These are phyloP conservation scores for Candida sojae DNA, from an alignment of 1,139 yeast species.

Conservation along the genomic window DNA sequence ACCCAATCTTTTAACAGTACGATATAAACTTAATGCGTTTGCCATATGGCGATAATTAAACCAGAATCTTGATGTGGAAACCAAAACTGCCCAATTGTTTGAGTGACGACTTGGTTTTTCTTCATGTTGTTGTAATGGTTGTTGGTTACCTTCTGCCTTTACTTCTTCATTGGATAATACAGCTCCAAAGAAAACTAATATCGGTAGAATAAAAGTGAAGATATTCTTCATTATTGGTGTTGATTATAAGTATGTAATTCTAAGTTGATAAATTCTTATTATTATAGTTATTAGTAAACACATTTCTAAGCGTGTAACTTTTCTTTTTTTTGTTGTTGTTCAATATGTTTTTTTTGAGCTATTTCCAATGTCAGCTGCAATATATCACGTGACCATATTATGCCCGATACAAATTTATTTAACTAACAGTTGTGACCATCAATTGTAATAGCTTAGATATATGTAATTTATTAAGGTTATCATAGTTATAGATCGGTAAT, in stretches of 20 bases:
- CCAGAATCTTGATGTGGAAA: constrained; percentile 97
- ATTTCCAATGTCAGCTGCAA: background rate
- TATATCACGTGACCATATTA: background rate
- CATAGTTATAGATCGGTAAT: too few species aligned
- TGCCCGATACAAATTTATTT: background rate
- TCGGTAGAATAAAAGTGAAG: constrained; percentile 5
- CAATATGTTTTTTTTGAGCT: background rate
- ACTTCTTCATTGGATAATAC: background rate
- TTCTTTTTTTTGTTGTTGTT: background rate
- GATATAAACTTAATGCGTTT: constrained; percentile 87
- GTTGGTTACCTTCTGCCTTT: background rate
- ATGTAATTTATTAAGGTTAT: too few species aligned
- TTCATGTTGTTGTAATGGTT: constrained; percentile 1
- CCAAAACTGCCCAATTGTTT: constrained; percentile 93
- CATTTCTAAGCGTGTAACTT: background rate
- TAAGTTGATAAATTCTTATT: too few species aligned
- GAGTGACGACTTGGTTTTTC: constrained; percentile 56
- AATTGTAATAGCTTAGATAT: too few species aligned
- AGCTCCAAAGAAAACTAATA: background rate
- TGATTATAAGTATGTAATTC: background rate
- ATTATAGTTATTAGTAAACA: background rate
- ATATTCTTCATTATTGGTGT: constrained; percentile 2
- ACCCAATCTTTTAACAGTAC: constrained; percentile 93
- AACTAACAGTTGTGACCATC: background rate
- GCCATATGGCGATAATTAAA: constrained; percentile 98